These are phyloP conservation scores for Teunomyces barrocoloradensis DNA, from an alignment of 805 yeast genomes.

Conservation along the genomic window DNA sequence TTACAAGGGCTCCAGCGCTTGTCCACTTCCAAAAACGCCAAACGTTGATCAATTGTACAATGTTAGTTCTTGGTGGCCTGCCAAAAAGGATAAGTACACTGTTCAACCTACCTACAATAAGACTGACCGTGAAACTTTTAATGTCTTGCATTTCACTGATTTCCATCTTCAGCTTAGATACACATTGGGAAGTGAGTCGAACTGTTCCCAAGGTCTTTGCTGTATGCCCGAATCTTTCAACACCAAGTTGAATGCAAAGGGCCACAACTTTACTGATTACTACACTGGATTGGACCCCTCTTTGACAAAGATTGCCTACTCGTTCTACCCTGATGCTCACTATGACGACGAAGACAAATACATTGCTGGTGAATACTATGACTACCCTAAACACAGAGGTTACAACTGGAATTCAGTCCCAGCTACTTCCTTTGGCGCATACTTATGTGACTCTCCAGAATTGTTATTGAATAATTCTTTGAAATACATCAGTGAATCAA, in stretches of 20 bases:
- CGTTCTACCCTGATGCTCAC: constrained; percentile 33
- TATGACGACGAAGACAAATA: constrained; percentile 24
- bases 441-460: constrained; percentile 66
- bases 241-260: constrained; percentile 18
- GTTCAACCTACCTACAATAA: constrained; percentile 28
- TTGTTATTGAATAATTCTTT: constrained; percentile 58
- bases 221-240: constrained; percentile 54
- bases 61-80: constrained; percentile 36
- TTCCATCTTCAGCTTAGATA: constrained; percentile 61
- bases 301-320: constrained; percentile 13
- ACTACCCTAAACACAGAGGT: constrained; percentile 24
- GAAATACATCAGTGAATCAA: constrained; percentile 37
- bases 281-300: constrained; percentile 16
- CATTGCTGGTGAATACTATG: constrained; percentile 33
- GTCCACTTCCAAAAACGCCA: constrained; percentile 55
- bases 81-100: constrained; percentile 23
- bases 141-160: constrained; percentile 65
- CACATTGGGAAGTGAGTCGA: constrained; percentile 54
- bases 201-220: constrained; percentile 56
- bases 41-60: constrained; percentile 39
- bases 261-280: constrained; percentile 30
- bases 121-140: constrained; percentile 38
- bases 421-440: constrained; percentile 61
- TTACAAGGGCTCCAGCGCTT: constrained; percentile 36
- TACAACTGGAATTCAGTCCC: constrained; percentile 42